These are phyloP conservation scores for Vigna unguiculata DNA, from an alignment of 306 rosid species.

Conservation along the genomic window DNA sequence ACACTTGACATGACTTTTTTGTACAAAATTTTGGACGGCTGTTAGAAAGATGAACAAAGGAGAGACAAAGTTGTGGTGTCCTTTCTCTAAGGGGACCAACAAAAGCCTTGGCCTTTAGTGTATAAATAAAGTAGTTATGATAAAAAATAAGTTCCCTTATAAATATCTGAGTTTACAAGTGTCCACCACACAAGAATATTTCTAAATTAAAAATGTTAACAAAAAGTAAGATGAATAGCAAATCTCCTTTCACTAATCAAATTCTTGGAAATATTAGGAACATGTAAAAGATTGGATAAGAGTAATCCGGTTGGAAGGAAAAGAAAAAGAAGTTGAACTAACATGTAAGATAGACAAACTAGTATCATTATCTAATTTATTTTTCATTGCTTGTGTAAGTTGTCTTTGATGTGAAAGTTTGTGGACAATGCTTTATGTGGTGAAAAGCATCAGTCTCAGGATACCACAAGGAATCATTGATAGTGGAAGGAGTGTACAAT, in stretches of 20 bases:
- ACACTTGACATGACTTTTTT: background rate
- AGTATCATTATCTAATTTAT: no score
- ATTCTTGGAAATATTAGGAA: no score
- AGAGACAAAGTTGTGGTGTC: background rate
- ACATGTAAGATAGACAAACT: no score
- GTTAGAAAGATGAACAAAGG: background rate
- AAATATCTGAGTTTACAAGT: background rate
- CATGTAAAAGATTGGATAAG: no score
- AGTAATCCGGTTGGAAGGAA: no score
- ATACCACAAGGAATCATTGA: no score
- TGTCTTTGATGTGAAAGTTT: no score
- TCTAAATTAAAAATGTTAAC: background rate
- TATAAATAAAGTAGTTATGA: background rate
- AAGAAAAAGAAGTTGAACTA: no score
- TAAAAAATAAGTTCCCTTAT: background rate
- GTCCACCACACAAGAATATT: background rate
- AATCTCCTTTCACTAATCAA: background rate
- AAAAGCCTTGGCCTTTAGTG: background rate
- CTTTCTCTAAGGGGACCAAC: background rate
- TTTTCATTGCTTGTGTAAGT: no score
- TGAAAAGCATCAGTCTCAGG: no score
- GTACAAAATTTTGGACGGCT: background rate
- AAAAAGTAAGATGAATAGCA: background rate
- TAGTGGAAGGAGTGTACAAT: no score
- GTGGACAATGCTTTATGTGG: no score